Evolutionary conservation across 2,329 filamentous ascomycete genomes (phyloP).

Genomic region (Diatrype stigma): DNA sequence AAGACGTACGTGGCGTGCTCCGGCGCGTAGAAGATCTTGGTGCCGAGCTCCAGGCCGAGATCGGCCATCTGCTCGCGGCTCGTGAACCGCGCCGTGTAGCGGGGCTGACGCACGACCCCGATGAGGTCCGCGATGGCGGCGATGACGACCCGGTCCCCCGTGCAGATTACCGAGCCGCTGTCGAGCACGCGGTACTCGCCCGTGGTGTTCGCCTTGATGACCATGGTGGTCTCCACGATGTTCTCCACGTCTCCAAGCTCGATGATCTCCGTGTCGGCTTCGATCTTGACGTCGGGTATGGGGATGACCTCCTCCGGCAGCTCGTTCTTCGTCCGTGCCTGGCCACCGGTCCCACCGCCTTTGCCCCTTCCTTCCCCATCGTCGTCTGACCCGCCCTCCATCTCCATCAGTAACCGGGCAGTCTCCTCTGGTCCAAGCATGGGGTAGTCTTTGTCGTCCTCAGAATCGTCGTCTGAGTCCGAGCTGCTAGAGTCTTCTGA

Average conservation of each 20-base stretch:
- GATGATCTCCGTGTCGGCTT: constrained; percentile 69
- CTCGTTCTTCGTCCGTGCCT: constrained; percentile 81
- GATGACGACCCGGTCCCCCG: constrained; percentile 68
- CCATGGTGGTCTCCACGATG: constrained; percentile 71
- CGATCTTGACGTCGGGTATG: constrained; percentile 76
- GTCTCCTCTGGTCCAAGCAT: constrained; percentile 78
- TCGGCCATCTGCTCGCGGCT: constrained; percentile 64
- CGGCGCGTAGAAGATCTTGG: constrained; percentile 74
- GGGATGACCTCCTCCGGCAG: constrained; percentile 57
- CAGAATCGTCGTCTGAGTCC: constrained; percentile 52
- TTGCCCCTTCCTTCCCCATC: constrained; percentile 56
- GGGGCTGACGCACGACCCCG: constrained; percentile 77
- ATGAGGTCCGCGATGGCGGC: constrained; percentile 82
- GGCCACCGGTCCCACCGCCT: constrained; percentile 37
- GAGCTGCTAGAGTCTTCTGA: constrained; percentile 51
- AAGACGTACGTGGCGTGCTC: constrained; percentile 80
- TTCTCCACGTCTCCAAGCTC: constrained; percentile 72
- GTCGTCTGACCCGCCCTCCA: constrained; percentile 74
- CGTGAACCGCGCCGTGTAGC: constrained; percentile 78
- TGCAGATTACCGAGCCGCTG: constrained; percentile 76
- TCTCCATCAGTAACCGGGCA: constrained; percentile 79
- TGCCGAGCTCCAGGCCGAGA: constrained; percentile 63
- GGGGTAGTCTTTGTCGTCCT: constrained; percentile 53
- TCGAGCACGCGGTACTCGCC: constrained; percentile 86
- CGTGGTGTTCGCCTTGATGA: constrained; percentile 74